Evolutionary conservation across 331 rosid species (phyloP), one percentile per base, ranked within the genome.

Genomic region (Dryas integrifolia): DNA sequence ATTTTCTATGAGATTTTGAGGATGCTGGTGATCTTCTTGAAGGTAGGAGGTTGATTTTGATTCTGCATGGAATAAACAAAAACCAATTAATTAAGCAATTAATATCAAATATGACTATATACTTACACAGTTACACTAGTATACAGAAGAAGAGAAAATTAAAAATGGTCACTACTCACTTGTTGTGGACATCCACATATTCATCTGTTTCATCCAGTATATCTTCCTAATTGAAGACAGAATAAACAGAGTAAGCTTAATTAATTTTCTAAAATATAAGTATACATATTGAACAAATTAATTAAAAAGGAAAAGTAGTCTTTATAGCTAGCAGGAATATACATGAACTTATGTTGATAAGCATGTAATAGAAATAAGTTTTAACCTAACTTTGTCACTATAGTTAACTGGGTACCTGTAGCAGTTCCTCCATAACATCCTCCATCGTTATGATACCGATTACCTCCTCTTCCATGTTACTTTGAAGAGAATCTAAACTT

Each of bases 141-240:
- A 41, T 26, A 11, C 26, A 64, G 35, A 0, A 8, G 41, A 47
- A 48, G 41, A 14, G 40, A 58, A 40, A 35, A 18, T 16, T 30
- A 7, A 58, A 30, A 14, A 60, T 13, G 66, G 15, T n/a, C 55
- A 69, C 44, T 72, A 86, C 92, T 84, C 64, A 85, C 94, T 79
- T 90, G 81, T 86, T 86, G 72, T 88, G 91, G 13, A 88, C 84
- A 48, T 86, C 83, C 65, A 90, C 82, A 76, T 86, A 90, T 57
- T 82, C 86, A 85, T 92, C 96, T 55, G 97, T 92, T 83, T 92
- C 98, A 80, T 92, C 97, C 77, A 77, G 56, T 78, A 90, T 92
- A 70, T 90, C 92, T 55, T 80, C 90, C 97, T 90, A 30, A 30
- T 30, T 44, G 75, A 50, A 59, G 67, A 3, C 24, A 14, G 6